phyloP scores from a whole-genome alignment of 2,329 filamentous ascomycete genomes.

The Ilyonectria destructans region DNA sequence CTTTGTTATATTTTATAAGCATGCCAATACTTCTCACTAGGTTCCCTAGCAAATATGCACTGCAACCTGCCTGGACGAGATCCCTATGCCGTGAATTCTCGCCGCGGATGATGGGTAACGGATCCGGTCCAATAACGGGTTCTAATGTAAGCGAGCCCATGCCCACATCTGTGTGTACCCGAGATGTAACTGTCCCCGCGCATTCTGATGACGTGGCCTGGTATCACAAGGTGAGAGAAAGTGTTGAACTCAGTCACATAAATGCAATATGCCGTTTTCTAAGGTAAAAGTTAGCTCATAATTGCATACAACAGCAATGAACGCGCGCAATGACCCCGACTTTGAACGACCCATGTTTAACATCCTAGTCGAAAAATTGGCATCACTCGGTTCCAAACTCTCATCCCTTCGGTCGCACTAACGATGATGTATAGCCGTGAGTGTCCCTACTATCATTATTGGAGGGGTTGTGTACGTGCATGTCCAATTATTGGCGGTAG shows the following conservation, averaged over 20 bases:
- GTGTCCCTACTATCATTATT: too few relatives aligned
- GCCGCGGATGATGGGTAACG: too few relatives aligned
- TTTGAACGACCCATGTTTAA: not conserved
- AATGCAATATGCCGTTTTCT: not conserved
- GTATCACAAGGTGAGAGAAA: not conserved
- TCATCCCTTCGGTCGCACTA: too few relatives aligned
- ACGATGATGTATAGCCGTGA: too few relatives aligned
- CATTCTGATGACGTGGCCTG: not conserved
- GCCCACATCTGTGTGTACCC: not conserved
- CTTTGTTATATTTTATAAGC: not conserved
- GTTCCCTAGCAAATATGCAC: not conserved
- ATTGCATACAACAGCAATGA: not conserved
- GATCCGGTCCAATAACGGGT: not conserved
- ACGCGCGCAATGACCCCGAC: not conserved
- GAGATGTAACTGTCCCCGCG: not conserved
- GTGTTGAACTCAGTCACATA: not conserved
- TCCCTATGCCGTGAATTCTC: not conserved
- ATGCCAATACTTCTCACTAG: not conserved
- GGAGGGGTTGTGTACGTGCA: too few relatives aligned
- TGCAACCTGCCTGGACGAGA: not conserved
- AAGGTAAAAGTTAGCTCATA: not conserved
- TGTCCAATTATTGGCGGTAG: too few relatives aligned
- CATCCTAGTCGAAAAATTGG: not conserved
- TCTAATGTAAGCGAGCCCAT: not conserved
- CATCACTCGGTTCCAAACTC: too few relatives aligned